phyloP scores from a whole-genome alignment of 164 flowering plant species.

The Dillenia turbinata region DNA sequence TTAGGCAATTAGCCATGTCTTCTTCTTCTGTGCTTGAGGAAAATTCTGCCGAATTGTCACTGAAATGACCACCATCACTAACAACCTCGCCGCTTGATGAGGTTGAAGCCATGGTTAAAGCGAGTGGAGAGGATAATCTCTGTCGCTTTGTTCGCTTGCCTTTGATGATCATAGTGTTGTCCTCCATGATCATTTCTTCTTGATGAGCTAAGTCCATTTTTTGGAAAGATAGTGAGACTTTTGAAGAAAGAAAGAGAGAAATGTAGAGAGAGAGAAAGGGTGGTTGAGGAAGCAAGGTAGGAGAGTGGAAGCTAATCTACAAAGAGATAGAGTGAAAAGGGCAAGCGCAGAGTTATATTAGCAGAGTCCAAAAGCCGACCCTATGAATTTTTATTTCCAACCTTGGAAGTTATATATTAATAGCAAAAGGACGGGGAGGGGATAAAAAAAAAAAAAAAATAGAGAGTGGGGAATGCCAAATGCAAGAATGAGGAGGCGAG shows the following conservation, averaged over 20 bases:
- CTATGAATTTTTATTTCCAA: constrained; percentile 5
- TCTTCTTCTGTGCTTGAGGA: constrained; percentile 33
- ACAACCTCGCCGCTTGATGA: constrained; percentile 11
- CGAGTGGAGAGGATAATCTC: constrained; percentile 19
- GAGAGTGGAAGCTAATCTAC: too few species aligned
- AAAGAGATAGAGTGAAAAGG: too few species aligned
- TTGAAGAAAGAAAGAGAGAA: too few species aligned
- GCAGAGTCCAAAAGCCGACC: constrained; percentile 1
- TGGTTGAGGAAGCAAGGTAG: too few species aligned
- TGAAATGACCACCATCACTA: neutral
- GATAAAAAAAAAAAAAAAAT: constrained; percentile 2
- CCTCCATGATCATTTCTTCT: neutral
- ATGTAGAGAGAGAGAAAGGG: too few species aligned
- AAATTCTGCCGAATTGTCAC: neutral
- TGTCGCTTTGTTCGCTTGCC: constrained; percentile 55
- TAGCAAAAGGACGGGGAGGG: neutral
- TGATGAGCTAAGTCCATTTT: neutral
- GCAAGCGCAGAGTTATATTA: too few species aligned
- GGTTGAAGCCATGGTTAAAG: constrained; percentile 13
- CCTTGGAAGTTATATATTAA: neutral
- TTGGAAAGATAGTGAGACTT: too few species aligned
- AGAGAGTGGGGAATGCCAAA: neutral
- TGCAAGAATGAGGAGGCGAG: too few species aligned
- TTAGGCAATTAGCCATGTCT: constrained; percentile 57
- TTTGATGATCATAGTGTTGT: constrained; percentile 18